Evolutionary conservation across 148 eudicot genomes (phyloP), one percentile per base, ranked within the genome.

Genomic region (Camellia granthamiana): DNA sequence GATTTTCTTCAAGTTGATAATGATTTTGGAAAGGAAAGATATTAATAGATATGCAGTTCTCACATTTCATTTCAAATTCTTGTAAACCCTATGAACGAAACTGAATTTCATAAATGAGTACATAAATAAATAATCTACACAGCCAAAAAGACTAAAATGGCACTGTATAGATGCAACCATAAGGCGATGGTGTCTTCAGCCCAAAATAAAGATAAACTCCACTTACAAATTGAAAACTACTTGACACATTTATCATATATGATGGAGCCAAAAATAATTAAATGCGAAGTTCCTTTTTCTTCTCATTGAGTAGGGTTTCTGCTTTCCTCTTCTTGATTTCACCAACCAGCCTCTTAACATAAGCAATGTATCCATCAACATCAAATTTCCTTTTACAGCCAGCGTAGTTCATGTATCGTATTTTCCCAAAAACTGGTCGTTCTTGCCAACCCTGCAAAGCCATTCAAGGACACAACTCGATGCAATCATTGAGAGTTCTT

Each of bases 351-450:
- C 84, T 90, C 92, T 92, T 91, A n/a, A 94, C 90, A 63, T 91
- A 86, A 11, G 94, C 70, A 66, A 94, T 90, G 77, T 97, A 97
- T 18, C 90, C 96, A 79, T 97, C 97, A 1, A 97, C 96, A 78
- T 97, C 86, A 47, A 97, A 97, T 75, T 97, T 97, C 80, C 98
- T 90, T 85, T 97, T 97, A 89, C 99, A 97, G 7, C 99, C 99
- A 23, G 91, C 98, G 58, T 89, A 94, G 79, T 97, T 97, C 99
- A 97, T 97, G 78, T 94, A 97, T 11, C 99, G 87, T 69, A 97
- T 91, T 86, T 97, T 97, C 63, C 99, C 99, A 80, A 97, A 97
- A 23, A 97, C 86, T 11, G 94, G 90, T 44, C 99, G 84, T 86
- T 97, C 99, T 80, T 68, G 71, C 99, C 99, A 97, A 49, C 99